Evolutionary conservation across 805 yeast genomes (phyloP), one percentile per base, ranked within the genome.

Genomic region (Kodamaea lidongshanica): DNA sequence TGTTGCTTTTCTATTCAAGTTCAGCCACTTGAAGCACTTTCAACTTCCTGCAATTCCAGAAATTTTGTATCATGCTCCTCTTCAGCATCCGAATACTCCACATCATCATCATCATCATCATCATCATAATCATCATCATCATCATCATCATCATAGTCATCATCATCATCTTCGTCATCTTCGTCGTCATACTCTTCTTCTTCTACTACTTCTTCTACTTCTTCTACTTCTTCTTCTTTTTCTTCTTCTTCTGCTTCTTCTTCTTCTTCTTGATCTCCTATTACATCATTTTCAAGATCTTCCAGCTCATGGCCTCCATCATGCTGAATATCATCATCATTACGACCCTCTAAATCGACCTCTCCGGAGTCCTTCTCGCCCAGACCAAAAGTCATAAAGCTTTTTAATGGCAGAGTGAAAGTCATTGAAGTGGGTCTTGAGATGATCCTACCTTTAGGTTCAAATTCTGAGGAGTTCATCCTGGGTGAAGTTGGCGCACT

Each of bases 361-460:
- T n/a, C n/a, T n/a, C n/a, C n/a, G n/a, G n/a, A n/a, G 16, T 44
- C 50, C 14, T 51, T 48, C 25, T 45, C 52, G 9, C 53, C 54
- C n/a, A n/a, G n/a, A 4, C 59, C 61, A 18, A 59, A 50, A 38
- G 45, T 44, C 69, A 57, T 62, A 39, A 64, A 63, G 29, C 51
- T 57, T 33, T 63, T 63, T 28, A 64, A 47, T 9, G 69, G 69
- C 6, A 67, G 60, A 0, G 65, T 44, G 36, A 61, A 60, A 4
- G 67, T 50, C 32, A 46, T 50, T 1, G 66, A 56, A 1, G 39
- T 41, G 3, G 66, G 66, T 26, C 66, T 51, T 34, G 27, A 13
- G 23, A 48, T 12, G 52, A 42, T 12, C 40, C 40, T 2, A 51
- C 27, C 16, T 27, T 26, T 15, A 23, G 27, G n/a, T 17, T 23